These are phyloP conservation scores for Syncephalastrum racemosum DNA, from an alignment of 371 early-diverging fungal genomes.

Conservation along the genomic window DNA sequence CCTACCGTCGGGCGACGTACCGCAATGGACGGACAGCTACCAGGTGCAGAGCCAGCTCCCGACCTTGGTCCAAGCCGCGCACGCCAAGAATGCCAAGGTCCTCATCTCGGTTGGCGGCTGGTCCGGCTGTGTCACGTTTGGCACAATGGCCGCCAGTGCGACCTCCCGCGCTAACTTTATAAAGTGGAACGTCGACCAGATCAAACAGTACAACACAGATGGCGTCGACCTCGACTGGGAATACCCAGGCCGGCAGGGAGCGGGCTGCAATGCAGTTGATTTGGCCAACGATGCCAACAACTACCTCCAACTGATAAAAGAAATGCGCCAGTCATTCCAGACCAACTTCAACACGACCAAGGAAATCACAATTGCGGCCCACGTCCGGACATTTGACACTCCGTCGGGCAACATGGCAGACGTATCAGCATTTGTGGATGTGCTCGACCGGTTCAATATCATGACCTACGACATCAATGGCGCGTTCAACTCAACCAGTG, in stretches of 20 bases:
- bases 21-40: constrained; percentile 31
- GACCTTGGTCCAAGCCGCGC: constrained; percentile 46
- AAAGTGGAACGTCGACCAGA: constrained; percentile 34
- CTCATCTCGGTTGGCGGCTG: constrained; percentile 69
- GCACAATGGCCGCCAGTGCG: constrained; percentile 38
- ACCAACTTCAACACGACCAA: constrained; percentile 46
- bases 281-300: constrained; percentile 45
- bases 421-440: constrained; percentile 51
- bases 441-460: constrained; percentile 60
- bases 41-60: constrained; percentile 22
- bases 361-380: constrained; percentile 55
- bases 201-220: constrained; percentile 29
- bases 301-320: constrained; percentile 45
- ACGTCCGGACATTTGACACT: constrained; percentile 50
- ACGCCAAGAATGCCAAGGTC: constrained; percentile 45
- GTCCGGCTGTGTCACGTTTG: constrained; percentile 65
- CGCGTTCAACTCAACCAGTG: constrained; percentile 47
- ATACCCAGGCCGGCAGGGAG: constrained; percentile 58
- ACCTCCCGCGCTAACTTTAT: constrained; percentile 42
- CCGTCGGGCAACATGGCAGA: constrained; percentile 48
- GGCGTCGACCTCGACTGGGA: constrained; percentile 57
- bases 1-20: constrained; percentile 23
- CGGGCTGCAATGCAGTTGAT: constrained; percentile 50
- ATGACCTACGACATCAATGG: constrained; percentile 63
- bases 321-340: constrained; percentile 59